Evolutionary conservation across 148 eudicot genomes (phyloP), one percentile per base, ranked within the genome.

Genomic region (Pouteria glomerata): DNA sequence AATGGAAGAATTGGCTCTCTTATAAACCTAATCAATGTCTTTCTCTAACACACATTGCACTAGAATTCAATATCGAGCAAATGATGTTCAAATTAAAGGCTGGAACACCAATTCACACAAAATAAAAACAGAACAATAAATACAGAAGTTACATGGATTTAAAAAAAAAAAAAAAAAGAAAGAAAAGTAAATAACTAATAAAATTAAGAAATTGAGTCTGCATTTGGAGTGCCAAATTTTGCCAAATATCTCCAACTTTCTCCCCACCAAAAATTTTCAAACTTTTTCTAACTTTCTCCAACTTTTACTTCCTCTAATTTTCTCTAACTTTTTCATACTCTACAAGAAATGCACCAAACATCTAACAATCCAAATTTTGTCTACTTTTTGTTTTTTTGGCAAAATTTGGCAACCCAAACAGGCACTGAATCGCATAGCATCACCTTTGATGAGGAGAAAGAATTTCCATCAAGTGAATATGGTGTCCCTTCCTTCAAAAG

Each of bases 401-500:
- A 39, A 39, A 39, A 39, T 39, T 39, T 39, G 0, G 7, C 44
- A 39, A 39, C 5, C 10, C 44, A 11, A 11, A 6, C 8, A 55
- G n/a, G n/a, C 53, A 42, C 2, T 18, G 19, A 55, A 37, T 15
- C 4, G 1, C 34, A 19, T 6, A 53, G 57, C 57, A 73, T 41
- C 52, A 83, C 86, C 86, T 83, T 73, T 45, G 81, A 57, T 29
- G 76, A 74, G 58, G 79, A 78, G 60, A 82, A 48, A 80, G 88
- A 78, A 74, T 69, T 83, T 39, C 73, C 80, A 58, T 79, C 74
- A 47, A 66, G 76, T 26, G 90, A 80, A 60, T 55, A 78, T 14
- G 80, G 77, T 13, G 81, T 76, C 81, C 80, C 87, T 48, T 86
- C 90, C 68, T 76, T 81, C 8, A 79, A 81, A 60, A 77, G 59